phyloP scores from a whole-genome alignment of 73 alveolate genomes.

The Halteria grandinella region DNA sequence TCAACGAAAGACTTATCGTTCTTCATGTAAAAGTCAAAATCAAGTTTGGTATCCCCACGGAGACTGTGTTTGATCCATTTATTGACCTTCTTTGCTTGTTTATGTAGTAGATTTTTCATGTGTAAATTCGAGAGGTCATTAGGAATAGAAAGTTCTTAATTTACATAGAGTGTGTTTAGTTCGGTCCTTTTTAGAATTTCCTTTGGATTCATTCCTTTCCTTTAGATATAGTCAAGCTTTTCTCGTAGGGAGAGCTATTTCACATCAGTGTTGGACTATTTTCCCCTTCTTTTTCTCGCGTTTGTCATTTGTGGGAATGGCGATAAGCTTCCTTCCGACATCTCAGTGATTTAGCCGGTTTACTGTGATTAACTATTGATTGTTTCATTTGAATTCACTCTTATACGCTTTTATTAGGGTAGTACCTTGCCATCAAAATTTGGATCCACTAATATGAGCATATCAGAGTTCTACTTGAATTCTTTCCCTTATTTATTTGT shows the following conservation, averaged over 20 bases:
- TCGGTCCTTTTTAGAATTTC: constrained; percentile 7
- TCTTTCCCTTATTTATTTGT: too few relatives aligned
- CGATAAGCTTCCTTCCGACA: neutral
- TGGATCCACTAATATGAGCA: too few relatives aligned
- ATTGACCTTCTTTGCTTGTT: constrained; percentile 6
- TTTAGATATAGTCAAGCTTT: neutral
- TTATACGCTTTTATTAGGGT: too few relatives aligned
- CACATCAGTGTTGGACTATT: neutral
- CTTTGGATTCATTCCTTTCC: neutral
- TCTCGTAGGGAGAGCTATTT: neutral
- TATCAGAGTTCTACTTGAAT: too few relatives aligned
- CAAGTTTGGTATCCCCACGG: constrained; percentile 21
- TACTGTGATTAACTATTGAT: neutral
- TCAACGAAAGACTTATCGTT: constrained; percentile 29
- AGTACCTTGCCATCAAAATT: too few relatives aligned
- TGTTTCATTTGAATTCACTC: too few relatives aligned
- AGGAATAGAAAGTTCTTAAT: constrained; percentile 9
- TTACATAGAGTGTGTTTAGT: neutral
- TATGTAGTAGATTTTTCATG: constrained; percentile 26
- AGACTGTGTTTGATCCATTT: constrained; percentile 34
- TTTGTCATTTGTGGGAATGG: too few relatives aligned
- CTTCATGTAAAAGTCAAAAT: constrained; percentile 31
- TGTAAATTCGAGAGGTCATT: neutral
- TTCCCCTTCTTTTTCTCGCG: neutral
- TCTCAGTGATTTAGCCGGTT: constrained; percentile 1